phyloP scores from a whole-genome alignment of 371 early-diverging fungal species.

The Rhizopus sp. region DNA sequence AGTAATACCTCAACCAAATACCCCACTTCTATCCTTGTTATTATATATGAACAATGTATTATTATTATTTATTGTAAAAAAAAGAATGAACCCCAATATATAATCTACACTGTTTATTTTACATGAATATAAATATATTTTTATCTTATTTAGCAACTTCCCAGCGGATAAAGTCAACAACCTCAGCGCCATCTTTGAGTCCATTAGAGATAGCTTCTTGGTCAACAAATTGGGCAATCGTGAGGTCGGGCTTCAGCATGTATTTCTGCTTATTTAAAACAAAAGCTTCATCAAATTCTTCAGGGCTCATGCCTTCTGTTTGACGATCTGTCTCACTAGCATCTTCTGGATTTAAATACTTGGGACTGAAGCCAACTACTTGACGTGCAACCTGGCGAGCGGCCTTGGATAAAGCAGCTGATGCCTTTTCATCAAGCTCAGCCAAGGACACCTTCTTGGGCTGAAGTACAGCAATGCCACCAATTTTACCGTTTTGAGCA shows the following conservation, averaged over 20 bases:
- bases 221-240: slow-evolving; percentile 45
- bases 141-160: slow-evolving; percentile 71
- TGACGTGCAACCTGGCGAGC: slow-evolving; percentile 79
- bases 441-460: slow-evolving; percentile 34
- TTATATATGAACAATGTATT: neutral
- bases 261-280: slow-evolving; percentile 31
- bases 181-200: slow-evolving; percentile 59
- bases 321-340: slow-evolving; percentile 49
- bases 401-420: slow-evolving; percentile 46
- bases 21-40: neutral
- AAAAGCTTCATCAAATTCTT: slow-evolving; percentile 50
- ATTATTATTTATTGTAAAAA: neutral
- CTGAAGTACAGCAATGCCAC: slow-evolving; percentile 67
- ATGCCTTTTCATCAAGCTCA: slow-evolving; percentile 33
- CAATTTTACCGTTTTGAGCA: slow-evolving; percentile 63
- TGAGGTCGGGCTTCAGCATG: slow-evolving; percentile 68
- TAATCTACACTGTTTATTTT: no score
- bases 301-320: neutral
- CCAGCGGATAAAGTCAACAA: slow-evolving; percentile 73
- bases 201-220: slow-evolving; percentile 35
- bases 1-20: slow-evolving; percentile 1
- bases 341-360: slow-evolving; percentile 48
- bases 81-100: no score
- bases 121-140: no score
- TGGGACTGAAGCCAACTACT: slow-evolving; percentile 74